Percentiles rank a stretch among this genome's conserved stretches.
These are phyloP conservation scores for Cladosporium phlei DNA, from an alignment of 2,329 filamentous ascomycete species.

Conservation along the genomic window DNA sequence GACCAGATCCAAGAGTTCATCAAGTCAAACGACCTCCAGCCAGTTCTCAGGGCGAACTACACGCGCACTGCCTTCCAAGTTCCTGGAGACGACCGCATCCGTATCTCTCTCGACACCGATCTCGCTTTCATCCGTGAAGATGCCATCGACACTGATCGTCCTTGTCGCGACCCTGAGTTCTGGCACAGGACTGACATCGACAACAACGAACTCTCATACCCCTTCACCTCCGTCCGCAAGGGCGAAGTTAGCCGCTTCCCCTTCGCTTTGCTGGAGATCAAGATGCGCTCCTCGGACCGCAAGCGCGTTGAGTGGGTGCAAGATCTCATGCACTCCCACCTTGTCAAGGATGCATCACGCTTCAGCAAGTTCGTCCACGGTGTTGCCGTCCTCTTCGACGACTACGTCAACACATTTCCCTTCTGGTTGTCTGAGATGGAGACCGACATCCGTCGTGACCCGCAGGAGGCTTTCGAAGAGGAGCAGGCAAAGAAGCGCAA, in stretches of 20 bases:
- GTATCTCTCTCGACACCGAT: slow-evolving; percentile 89
- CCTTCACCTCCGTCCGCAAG: slow-evolving; percentile 80
- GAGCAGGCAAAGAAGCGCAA: slow-evolving; percentile 81
- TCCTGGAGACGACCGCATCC: slow-evolving; percentile 80
- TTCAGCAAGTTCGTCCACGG: slow-evolving; percentile 98
- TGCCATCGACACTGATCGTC: slow-evolving; percentile 71
- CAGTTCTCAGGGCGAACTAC: slow-evolving; percentile 87
- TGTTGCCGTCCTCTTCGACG: slow-evolving; percentile 81
- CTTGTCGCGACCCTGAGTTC: slow-evolving; percentile 78
- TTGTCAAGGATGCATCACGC: slow-evolving; percentile 80
- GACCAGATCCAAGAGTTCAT: slow-evolving; percentile 76
- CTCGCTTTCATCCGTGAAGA: slow-evolving; percentile 78
- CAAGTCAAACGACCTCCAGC: slow-evolving; percentile 69
- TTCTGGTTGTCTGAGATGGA: slow-evolving; percentile 95
- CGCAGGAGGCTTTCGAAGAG: slow-evolving; percentile 82
- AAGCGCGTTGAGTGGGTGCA: slow-evolving; percentile 81
- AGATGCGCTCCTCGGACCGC: slow-evolving; percentile 55
- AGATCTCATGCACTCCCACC: slow-evolving; percentile 86
- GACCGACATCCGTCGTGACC: slow-evolving; percentile 88
- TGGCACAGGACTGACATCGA: slow-evolving; percentile 95
- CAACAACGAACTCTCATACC: slow-evolving; percentile 72
- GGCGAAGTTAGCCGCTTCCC: slow-evolving; percentile 90
- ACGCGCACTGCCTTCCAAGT: slow-evolving; percentile 94
- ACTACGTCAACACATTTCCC: slow-evolving; percentile 91
- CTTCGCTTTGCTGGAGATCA: slow-evolving; percentile 87